Conservation (phyloP, 208 protist species). For the Herpetomonas samuelpessoai region DNA sequence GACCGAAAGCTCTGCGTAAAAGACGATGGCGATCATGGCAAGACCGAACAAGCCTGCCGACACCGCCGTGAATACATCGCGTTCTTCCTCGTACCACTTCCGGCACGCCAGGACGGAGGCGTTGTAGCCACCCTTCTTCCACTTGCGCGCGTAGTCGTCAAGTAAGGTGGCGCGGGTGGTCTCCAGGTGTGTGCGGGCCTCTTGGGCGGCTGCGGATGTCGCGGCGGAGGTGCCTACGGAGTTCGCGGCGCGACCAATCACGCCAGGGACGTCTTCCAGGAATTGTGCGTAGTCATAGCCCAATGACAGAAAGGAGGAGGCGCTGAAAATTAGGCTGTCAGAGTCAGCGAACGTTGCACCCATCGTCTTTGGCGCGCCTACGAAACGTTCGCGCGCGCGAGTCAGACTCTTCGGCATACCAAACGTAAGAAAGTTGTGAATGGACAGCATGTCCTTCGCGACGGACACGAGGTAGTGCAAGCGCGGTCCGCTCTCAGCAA, state of each 20-base stretch:
- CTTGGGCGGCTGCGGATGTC: neutral
- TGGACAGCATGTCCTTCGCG: slow-evolving; percentile 7
- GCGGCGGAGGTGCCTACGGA: neutral
- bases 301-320: slow-evolving; percentile 3
- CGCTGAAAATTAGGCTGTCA: neutral
- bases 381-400: slow-evolving; percentile 2
- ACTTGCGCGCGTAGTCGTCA: slow-evolving; percentile 2
- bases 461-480: slow-evolving; percentile 3
- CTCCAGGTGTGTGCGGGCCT: neutral
- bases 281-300: slow-evolving; percentile 11
- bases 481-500: neutral
- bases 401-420: neutral
- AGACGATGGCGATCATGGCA: slow-evolving; percentile 2
- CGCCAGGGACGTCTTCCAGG: slow-evolving; percentile 7
- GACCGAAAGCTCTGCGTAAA: slow-evolving; percentile 1
- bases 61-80: neutral
- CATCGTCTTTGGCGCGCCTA: neutral
- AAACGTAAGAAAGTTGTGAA: slow-evolving; percentile 11
- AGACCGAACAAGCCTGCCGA: slow-evolving; percentile 7
- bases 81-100: slow-evolving; percentile 9
- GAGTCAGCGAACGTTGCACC: neutral
- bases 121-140: slow-evolving; percentile 12
- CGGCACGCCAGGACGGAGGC: slow-evolving; percentile 5
- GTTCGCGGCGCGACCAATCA: neutral
- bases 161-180: neutral